A percentile compares a stretch with the other conserved stretches of the same genome.
These are phyloP conservation scores for Crassisporium funariophilum DNA, from an alignment of 768 basidiomycete species.

Conservation along the genomic window DNA sequence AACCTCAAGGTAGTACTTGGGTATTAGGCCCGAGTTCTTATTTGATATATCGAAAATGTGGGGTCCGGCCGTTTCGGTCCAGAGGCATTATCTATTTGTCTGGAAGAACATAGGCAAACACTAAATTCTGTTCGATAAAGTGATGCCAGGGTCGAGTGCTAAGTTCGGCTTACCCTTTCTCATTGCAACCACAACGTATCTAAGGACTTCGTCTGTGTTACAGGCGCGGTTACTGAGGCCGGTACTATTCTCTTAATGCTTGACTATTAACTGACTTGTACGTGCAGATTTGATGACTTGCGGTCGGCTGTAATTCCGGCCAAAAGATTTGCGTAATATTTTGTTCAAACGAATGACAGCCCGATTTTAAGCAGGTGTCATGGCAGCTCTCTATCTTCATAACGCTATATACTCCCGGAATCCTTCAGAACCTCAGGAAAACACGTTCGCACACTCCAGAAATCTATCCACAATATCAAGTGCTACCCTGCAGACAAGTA, in stretches of 20 bases:
- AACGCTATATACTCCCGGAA: slow-evolving; percentile 50
- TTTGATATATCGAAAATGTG: too few species aligned
- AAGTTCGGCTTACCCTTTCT: too few species aligned
- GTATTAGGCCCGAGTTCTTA: too few species aligned
- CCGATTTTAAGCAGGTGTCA: slow-evolving; percentile 25
- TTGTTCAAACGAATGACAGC: slow-evolving; percentile 26
- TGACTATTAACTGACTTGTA: background rate
- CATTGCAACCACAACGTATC: background rate
- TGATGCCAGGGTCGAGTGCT: too few species aligned
- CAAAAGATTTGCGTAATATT: too few species aligned
- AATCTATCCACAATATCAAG: slow-evolving; percentile 40
- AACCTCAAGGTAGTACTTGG: too few species aligned
- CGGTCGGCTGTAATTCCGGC: background rate
- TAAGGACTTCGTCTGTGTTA: background rate
- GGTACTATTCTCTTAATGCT: background rate
- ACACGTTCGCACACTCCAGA: slow-evolving; percentile 46
- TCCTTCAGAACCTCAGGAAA: slow-evolving; percentile 20
- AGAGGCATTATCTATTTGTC: too few species aligned
- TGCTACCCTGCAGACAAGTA: slow-evolving; percentile 38
- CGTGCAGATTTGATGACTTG: background rate
- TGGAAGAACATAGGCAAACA: too few species aligned
- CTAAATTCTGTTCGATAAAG: too few species aligned
- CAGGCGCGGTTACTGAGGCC: background rate
- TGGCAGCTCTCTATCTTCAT: slow-evolving; percentile 65
- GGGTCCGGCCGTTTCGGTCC: too few species aligned